These are phyloP conservation scores for Bipolaris victoriae DNA, from an alignment of 2,329 filamentous ascomycete genomes.

Conservation along the genomic window DNA sequence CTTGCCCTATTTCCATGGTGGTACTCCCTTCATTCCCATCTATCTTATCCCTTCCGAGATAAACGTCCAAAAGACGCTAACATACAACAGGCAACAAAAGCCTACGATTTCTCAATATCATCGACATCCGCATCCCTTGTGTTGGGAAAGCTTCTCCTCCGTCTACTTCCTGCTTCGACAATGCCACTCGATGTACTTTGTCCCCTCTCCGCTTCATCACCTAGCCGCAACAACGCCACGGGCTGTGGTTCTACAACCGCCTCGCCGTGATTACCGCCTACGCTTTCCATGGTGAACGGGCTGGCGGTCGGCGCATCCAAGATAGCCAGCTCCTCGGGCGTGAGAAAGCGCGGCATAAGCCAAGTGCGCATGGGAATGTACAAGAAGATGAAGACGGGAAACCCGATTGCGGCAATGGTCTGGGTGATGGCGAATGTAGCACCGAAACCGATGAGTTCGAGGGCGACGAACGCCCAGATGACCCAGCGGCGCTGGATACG, in stretches of 20 bases:
- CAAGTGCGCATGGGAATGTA: conserved; percentile 62
- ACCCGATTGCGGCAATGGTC: conserved; percentile 65
- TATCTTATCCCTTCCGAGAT: too few relatives aligned
- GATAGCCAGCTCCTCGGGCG: conserved; percentile 54
- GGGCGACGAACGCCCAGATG: conserved; percentile 58
- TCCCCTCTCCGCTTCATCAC: conserved; percentile 34
- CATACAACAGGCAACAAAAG: too few relatives aligned
- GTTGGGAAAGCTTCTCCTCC: too few relatives aligned
- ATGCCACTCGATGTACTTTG: too few relatives aligned
- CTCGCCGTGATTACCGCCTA: conserved; percentile 56
- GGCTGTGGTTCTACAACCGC: neutral
- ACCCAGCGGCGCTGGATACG: conserved; percentile 52
- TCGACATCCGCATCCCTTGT: too few relatives aligned
- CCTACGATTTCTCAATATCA: too few relatives aligned
- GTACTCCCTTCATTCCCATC: too few relatives aligned
- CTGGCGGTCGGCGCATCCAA: conserved; percentile 63
- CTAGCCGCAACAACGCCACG: conserved; percentile 25
- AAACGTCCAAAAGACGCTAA: too few relatives aligned
- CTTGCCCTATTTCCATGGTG: too few relatives aligned
- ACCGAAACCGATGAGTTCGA: conserved; percentile 60
- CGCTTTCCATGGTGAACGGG: conserved; percentile 59
- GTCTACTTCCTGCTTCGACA: neutral
- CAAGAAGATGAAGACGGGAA: conserved; percentile 63
- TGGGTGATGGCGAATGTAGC: conserved; percentile 65
- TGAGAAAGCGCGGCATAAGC: conserved; percentile 59